Evolutionary conservation across 345 rosid genomes (phyloP), one percentile per base, ranked within the genome.

Genomic region (Gossypium anomalum): DNA sequence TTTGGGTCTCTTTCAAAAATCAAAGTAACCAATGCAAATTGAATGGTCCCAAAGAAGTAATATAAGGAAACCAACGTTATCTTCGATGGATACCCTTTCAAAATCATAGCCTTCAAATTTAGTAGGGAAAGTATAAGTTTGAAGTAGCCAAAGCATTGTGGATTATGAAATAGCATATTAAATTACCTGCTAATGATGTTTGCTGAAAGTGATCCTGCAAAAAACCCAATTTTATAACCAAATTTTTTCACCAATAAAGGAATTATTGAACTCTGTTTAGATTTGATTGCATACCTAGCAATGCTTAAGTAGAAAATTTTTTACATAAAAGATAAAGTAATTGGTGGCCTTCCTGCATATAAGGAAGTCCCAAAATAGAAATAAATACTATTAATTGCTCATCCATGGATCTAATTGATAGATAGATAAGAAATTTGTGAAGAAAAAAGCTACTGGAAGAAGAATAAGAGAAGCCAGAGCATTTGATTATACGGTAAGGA

Each of bases 221-320:
- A 62, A 63, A 41, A 65, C 20, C 60, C 71, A 76, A 14, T 74
- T 19, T 45, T 9, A 53, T 7, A 17, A 41, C 52, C 71, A 43
- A 70, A 59, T 19, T 62, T 38, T 38, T 9, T 23, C 25, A 65
- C 16, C 10, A 62, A 7, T 27, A 62, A 15, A 10, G 63, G 7
- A 66, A 45, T 22, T 34, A 67, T 23, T 10, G 10, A 25, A 25
- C 12, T 23, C 17, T 59, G 38, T 23, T 49, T 23, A n/a, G 51
- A 20, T 66, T 44, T 64, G 3, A 34, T 65, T 52, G 14, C 81
- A 61, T 64, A 86, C 89, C 88, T 88, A 56, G 63, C 72, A 66
- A 86, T 78, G 76, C 86, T 75, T 11, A 88, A 82, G 75, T 83
- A 41, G 76, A 86, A 86, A 66, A 86, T 78, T 69, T 83, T 81